phyloP scores from a whole-genome alignment of 2,329 filamentous ascomycete species.

The Fusarium goolgardi region DNA sequence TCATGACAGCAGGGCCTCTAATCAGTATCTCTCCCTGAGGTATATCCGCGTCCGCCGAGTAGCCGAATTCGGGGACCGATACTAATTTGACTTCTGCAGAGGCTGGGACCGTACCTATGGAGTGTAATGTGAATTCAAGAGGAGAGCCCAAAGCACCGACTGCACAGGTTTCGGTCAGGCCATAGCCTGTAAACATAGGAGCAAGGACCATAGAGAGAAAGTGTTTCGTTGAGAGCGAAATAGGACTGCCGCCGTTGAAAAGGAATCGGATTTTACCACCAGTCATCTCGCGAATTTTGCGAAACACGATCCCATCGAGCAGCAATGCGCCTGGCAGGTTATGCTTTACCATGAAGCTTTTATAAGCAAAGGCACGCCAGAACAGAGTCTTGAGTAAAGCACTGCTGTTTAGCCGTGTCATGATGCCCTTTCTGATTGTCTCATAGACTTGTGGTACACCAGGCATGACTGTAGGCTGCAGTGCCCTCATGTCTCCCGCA shows the following conservation, averaged over 20 bases:
- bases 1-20: constrained; percentile 78
- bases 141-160: constrained; percentile 84
- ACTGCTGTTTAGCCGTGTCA: constrained; percentile 79
- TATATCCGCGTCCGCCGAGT: constrained; percentile 76
- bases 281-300: constrained; percentile 87
- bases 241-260: constrained; percentile 94
- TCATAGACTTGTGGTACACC: constrained; percentile 98
- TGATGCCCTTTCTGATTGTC: constrained; percentile 92
- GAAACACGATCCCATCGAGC: constrained; percentile 88
- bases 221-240: constrained; percentile 84
- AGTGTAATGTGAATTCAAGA: constrained; percentile 79
- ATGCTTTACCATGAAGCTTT: constrained; percentile 66
- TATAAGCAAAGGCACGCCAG: constrained; percentile 71
- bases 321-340: constrained; percentile 74
- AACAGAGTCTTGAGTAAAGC: constrained; percentile 79
- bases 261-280: constrained; percentile 87
- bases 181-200: constrained; percentile 94
- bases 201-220: constrained; percentile 93
- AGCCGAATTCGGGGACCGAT: constrained; percentile 86
- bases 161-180: constrained; percentile 90
- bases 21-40: constrained; percentile 94
- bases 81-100: constrained; percentile 91
- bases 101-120: constrained; percentile 81
- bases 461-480: constrained; percentile 87
- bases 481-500: constrained; percentile 90